These are phyloP conservation scores for Caryopteris hybrid DNA, from an alignment of 305 asterid species.

Conservation along the genomic window DNA sequence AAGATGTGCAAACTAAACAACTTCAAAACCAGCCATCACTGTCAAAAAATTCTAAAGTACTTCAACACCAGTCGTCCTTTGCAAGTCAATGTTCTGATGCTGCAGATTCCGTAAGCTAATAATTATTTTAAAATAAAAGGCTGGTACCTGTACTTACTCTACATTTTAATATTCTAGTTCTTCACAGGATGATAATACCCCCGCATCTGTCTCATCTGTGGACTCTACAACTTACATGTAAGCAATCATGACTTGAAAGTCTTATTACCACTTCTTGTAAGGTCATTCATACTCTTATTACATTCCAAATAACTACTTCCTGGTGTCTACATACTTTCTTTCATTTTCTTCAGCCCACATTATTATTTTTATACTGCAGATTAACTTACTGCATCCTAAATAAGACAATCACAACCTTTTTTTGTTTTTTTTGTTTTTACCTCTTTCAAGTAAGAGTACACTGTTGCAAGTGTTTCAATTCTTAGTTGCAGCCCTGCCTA, in stretches of 20 bases:
- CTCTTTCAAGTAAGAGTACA: neutral
- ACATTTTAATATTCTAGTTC: slow-evolving; percentile 20
- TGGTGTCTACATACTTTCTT: neutral
- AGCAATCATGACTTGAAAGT: slow-evolving; percentile 23
- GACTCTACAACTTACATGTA: slow-evolving; percentile 47
- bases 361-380: neutral
- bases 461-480: neutral
- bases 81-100: slow-evolving; percentile 67
- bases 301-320: neutral
- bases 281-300: slow-evolving; percentile 1
- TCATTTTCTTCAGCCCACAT: neutral
- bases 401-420: neutral
- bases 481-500: neutral
- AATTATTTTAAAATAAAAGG: neutral
- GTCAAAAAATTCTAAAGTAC: slow-evolving; percentile 31
- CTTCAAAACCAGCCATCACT: slow-evolving; percentile 34
- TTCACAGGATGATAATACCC: slow-evolving; percentile 65
- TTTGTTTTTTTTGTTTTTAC: no score
- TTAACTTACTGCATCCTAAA: neutral
- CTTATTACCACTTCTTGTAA: slow-evolving; percentile 16
- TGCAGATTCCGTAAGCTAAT: slow-evolving; percentile 57
- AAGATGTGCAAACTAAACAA: slow-evolving; percentile 45
- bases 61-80: slow-evolving; percentile 58
- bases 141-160: neutral
- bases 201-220: slow-evolving; percentile 41